phyloP scores from a whole-genome alignment of 345 rosid species.

The Hevea brasiliensis region DNA sequence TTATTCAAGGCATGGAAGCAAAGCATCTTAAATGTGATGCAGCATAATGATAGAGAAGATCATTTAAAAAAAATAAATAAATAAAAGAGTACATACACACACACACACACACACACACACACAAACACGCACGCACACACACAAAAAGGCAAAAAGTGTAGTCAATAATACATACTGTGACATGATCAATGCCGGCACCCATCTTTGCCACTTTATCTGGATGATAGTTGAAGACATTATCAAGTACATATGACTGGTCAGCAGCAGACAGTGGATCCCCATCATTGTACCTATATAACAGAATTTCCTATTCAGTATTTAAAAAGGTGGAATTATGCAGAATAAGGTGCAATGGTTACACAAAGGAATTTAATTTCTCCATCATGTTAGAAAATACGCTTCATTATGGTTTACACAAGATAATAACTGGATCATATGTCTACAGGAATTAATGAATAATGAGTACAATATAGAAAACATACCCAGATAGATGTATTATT shows the following conservation, averaged over 20 bases:
- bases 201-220: slow-evolving; percentile 69
- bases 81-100: not conserved
- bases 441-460: not conserved
- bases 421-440: not conserved
- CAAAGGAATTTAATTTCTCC: not conserved
- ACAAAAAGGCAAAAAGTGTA: not conserved
- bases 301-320: slow-evolving; percentile 20
- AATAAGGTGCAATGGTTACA: not conserved
- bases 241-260: slow-evolving; percentile 60
- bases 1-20: not conserved
- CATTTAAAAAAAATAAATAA: not conserved
- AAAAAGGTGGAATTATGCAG: slow-evolving; percentile 3
- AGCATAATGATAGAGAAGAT: not conserved
- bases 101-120: too few species aligned
- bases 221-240: slow-evolving; percentile 68
- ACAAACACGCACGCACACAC: too few species aligned
- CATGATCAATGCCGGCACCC: slow-evolving; percentile 73
- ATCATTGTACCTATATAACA: slow-evolving; percentile 66
- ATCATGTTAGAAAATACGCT: not conserved
- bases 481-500: slow-evolving; percentile 70
- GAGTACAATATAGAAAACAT: slow-evolving; percentile 22
- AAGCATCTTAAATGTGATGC: not conserved
- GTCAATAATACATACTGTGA: slow-evolving; percentile 50
- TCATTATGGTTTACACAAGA: not conserved
- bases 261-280: slow-evolving; percentile 70